Evolutionary conservation across 208 protist genomes (phyloP).

Genomic region (Acanthamoeba royreba): DNA sequence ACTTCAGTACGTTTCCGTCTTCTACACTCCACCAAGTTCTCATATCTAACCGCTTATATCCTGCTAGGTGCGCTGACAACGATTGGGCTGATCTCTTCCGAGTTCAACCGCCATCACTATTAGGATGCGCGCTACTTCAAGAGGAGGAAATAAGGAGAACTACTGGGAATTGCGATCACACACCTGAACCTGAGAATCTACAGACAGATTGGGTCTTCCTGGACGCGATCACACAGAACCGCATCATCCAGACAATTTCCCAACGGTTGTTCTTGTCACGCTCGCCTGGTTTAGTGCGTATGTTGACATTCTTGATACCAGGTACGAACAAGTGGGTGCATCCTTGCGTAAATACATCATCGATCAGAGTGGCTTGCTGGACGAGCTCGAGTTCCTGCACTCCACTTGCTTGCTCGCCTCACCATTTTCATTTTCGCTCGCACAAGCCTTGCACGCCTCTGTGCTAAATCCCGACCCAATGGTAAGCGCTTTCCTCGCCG

Average conservation of each 20-base stretch:
- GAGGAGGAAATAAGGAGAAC: background rate
- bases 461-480: background rate
- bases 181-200: too few relatives aligned
- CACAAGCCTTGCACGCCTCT: background rate
- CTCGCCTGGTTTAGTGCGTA: background rate
- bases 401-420: background rate
- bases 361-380: background rate
- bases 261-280: background rate
- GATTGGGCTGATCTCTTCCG: background rate
- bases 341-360: background rate
- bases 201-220: conserved; percentile 3
- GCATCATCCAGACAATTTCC: background rate
- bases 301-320: background rate
- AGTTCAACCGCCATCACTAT: background rate
- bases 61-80: too few relatives aligned
- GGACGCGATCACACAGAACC: background rate
- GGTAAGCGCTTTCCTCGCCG: background rate
- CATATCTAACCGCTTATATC: too few relatives aligned
- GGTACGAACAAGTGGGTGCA: background rate
- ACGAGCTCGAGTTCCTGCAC: background rate
- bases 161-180: background rate
- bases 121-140: background rate
- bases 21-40: background rate
- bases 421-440: background rate
- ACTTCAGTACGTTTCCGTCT: too few relatives aligned